Percentiles rank a stretch among this genome's conserved stretches.
phyloP scores from a whole-genome alignment of 345 rosid species.

The Boechera stricta region DNA sequence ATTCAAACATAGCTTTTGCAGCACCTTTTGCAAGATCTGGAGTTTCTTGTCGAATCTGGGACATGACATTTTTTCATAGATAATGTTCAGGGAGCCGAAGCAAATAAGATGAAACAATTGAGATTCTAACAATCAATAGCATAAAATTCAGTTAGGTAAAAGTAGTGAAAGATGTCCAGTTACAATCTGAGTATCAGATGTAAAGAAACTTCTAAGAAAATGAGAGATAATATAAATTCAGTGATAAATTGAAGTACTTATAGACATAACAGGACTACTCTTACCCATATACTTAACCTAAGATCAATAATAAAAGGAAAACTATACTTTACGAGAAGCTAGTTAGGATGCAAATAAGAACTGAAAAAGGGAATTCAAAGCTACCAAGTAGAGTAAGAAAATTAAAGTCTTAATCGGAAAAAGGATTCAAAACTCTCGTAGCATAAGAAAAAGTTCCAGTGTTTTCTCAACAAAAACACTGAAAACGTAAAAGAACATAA shows the following conservation, averaged over 20 bases:
- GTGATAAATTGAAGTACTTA: conserved; percentile 1
- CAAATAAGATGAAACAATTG: conserved; percentile 33
- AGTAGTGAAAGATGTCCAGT: conserved; percentile 25
- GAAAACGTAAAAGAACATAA: background rate
- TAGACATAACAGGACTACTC: conserved; percentile 9
- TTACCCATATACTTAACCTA: conserved; percentile 13
- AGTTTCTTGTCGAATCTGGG: conserved; percentile 75
- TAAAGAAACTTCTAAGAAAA: conserved; percentile 15
- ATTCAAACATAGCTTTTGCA: conserved; percentile 76
- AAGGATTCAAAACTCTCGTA: conserved; percentile 8
- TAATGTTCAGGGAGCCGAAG: conserved; percentile 31
- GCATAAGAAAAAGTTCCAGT: background rate
- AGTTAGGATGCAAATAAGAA: conserved; percentile 4
- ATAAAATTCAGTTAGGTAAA: background rate
- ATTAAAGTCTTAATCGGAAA: background rate
- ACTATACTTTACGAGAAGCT: conserved; percentile 6
- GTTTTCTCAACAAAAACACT: background rate
- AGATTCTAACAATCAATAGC: conserved; percentile 27
- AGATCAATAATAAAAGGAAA: conserved; percentile 15
- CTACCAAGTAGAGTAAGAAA: conserved; percentile 11
- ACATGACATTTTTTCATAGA: conserved; percentile 40
- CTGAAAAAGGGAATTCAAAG: conserved; percentile 2
- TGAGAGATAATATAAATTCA: background rate
- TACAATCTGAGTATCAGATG: conserved; percentile 15
- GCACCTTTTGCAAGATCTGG: conserved; percentile 84